Base-by-base conservation (phyloP, 176 grass and related monocot genomes). In the Phyllostachys edulis region DNA sequence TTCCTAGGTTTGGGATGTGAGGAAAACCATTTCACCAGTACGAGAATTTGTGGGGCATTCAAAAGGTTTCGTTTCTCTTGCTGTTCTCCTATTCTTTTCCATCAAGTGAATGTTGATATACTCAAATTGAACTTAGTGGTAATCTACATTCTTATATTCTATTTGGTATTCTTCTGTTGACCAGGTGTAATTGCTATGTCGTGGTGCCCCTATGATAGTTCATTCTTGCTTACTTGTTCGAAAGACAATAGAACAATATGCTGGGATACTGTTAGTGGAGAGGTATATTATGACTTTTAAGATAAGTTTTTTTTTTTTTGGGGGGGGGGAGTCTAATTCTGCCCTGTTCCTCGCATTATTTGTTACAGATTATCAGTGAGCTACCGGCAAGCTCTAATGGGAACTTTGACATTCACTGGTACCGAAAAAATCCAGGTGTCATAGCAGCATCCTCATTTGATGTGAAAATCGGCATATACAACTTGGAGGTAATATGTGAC, bases 161-260 rank as follows among this genome's bases (percentile, higher is more conserved):
- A 62, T 54, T 87, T 65, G 18, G 11, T 47, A 37, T 82, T 52
- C 49, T 82, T 81, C 26, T 77, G 42, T 82, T 76, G 50, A 84
- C 45, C 85, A 99, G 96, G 96, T 88, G 96, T 96, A 69, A 96
- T 99, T 83, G 93, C 93, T 70, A 96, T 99, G 96, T 99, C 96
- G 5, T 99, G 96, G 96, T 99, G 96, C 78, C 93, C 96, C 26
- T 96, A 99, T 88, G 96, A 99, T 80, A 94, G 93, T 85, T 99
- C 96, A 51, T 96, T 83, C 86, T 94, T 99, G 88, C 93, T 99
- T 87, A 99, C 93, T 39, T 96, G 96, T 88, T 87, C 93, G 7
- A 99, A 99, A 84, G 96, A 99, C 67, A 99, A 99, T 82, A 96
- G 96, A 99, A 99, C 96, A 79, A 96, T 99, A 85, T 99, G 96